Evolutionary conservation across 1,284 basidiomycete species (phyloP).

Genomic region (Schizophyllum commune): DNA sequence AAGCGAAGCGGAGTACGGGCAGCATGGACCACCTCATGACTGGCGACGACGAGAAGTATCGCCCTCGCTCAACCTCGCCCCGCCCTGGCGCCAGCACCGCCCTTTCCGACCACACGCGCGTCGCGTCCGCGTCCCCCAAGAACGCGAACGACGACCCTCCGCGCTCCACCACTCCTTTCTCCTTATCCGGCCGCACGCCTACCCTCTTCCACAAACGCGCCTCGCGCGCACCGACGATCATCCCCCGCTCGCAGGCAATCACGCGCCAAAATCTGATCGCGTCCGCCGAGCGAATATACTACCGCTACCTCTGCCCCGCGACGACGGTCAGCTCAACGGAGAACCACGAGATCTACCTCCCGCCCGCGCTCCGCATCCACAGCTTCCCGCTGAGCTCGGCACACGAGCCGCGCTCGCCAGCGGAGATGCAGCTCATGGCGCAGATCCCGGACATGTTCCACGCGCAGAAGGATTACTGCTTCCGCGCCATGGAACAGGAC

Average conservation of each 20-base stretch:
- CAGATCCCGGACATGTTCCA: constrained; percentile 97
- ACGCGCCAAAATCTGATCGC: constrained; percentile 84
- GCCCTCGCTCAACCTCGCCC: constrained; percentile 42
- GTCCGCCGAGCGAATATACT: constrained; percentile 93
- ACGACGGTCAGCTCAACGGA: constrained; percentile 56
- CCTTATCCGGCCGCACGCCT: constrained; percentile 61
- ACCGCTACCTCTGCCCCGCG: constrained; percentile 80
- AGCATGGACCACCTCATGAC: constrained; percentile 56
- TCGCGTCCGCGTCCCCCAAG: constrained; percentile 43
- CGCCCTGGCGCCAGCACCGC: constrained; percentile 25
- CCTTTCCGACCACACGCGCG: constrained; percentile 39
- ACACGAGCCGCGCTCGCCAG: constrained; percentile 62
- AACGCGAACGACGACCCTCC: constrained; percentile 25
- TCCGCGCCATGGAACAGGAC: constrained; percentile 94
- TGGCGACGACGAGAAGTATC: constrained; percentile 43
- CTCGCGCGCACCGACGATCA: constrained; percentile 79
- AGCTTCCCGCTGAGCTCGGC: constrained; percentile 65
- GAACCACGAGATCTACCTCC: constrained; percentile 93
- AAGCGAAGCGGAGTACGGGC: constrained; percentile 65
- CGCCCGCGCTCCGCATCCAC: constrained; percentile 76
- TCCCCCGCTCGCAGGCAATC: constrained; percentile 87
- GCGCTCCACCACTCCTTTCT: constrained; percentile 74
- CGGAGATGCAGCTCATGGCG: constrained; percentile 72
- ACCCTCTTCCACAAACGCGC: constrained; percentile 69
- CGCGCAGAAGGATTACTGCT: constrained; percentile 94